Percentiles rank a stretch among this genome's conserved stretches.
Conservation (phyloP, 345 rosid species). For the Hirschfeldia incana region DNA sequence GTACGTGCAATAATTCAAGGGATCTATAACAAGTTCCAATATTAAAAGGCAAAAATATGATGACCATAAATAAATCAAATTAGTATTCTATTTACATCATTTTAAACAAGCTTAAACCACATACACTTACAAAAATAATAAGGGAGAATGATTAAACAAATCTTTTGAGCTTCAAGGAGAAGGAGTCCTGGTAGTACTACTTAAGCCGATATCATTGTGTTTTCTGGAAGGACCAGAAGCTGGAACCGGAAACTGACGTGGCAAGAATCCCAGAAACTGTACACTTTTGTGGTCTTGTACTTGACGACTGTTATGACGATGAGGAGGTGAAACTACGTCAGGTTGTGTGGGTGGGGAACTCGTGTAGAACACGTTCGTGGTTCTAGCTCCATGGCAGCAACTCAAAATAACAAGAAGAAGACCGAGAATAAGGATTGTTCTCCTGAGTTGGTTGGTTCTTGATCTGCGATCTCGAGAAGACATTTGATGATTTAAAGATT, state of each 20-base stretch:
- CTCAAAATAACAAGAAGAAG: conserved; percentile 14
- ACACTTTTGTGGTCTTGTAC: conserved; percentile 30
- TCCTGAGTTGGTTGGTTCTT: conserved; percentile 24
- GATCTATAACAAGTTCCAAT: conserved; percentile 8
- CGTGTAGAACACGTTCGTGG: conserved; percentile 25
- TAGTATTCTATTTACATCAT: conserved; percentile 22
- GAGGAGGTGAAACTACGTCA: conserved; percentile 28
- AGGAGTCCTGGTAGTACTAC: conserved; percentile 23
- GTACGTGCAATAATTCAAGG: conserved; percentile 13
- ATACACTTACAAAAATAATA: neutral
- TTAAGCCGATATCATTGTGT: conserved; percentile 82
- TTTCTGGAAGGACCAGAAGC: conserved; percentile 92
- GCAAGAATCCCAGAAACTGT: conserved; percentile 75
- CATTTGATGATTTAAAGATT: conserved; percentile 22
- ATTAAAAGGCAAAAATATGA: neutral
- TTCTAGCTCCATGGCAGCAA: conserved; percentile 40
- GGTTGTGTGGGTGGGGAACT: conserved; percentile 30
- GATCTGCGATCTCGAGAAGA: conserved; percentile 14
- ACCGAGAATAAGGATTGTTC: conserved; percentile 1
- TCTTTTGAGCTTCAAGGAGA: conserved; percentile 32
- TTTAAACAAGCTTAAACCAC: neutral
- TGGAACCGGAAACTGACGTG: conserved; percentile 78
- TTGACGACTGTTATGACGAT: neutral
- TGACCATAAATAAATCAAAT: conserved; percentile 11
- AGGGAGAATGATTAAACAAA: neutral